Base-by-base conservation (phyloP, 441 rosid species). In the Erodium moschatum region DNA sequence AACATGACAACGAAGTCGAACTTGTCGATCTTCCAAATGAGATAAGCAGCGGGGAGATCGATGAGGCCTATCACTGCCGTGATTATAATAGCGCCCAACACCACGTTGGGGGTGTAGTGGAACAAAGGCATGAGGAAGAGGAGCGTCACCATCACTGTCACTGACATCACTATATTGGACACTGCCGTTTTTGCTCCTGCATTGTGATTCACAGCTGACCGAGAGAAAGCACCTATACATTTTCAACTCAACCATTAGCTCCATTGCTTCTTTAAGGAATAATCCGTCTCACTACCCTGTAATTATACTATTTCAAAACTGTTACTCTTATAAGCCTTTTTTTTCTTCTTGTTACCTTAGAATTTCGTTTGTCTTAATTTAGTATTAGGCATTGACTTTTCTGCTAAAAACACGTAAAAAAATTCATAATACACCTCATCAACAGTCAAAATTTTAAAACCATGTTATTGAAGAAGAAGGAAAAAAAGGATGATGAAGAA, bases 61-160 rank as follows among this genome's bases (percentile, higher is more conserved):
- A 91, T 86, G 46, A 94, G 89, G 18, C 99, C 99, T 20, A 87
- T 84, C 72, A 94, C 96, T 11, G 99, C 97, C 2, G 98, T 85
- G 72, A 89, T 70, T 71, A 94, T 94, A 72, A 94, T 94, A 58
- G 96, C 97, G n/a, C 81, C 96, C 64, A 94, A 67, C 76, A 94
- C 85, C 67, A 88, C 78, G 52, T 86, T 87, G 29, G 99, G 99
- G 0, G 99, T 91, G 86, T 89, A 94, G 56, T 89, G 78, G 74
- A 94, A 91, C 33, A 94, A 81, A 10, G 98, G 97, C 98, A 94
- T 94, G 48, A 94, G 87, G 71, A 94, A 94, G 76, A 94, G 76
- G 48, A 94, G 86, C 10, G 97, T 89, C 70, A 91, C 86, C 21
- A 91, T 86, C 73, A 91, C 97, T 0, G 97, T 82, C 0, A 87